A percentile compares a stretch with the other conserved stretches of the same genome.
Evolutionary conservation across 768 basidiomycete genomes (phyloP).

Genomic region (Rhizopogon roseolus): DNA sequence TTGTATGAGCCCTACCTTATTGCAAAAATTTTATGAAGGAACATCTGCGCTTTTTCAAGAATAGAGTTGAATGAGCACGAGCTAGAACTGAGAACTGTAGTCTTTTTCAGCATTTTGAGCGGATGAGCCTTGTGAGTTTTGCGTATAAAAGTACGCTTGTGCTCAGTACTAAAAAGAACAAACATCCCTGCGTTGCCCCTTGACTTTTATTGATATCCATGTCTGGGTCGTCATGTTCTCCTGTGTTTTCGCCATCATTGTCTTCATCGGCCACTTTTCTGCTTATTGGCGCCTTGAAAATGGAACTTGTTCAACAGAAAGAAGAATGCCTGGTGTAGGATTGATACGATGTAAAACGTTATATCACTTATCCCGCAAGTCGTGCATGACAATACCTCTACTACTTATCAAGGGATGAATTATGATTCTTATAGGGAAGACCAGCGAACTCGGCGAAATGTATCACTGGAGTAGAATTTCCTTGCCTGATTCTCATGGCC

Average conservation of each 20-base stretch:
- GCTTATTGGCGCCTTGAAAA: too few relatives aligned
- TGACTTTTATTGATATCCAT: constrained; percentile 30
- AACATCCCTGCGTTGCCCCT: constrained; percentile 41
- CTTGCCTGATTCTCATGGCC: too few relatives aligned
- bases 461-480: too few relatives aligned
- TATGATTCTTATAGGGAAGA: too few relatives aligned
- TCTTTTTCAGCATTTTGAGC: constrained; percentile 11
- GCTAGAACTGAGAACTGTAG: constrained; percentile 41
- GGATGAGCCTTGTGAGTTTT: constrained; percentile 7
- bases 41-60: constrained; percentile 53
- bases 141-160: constrained; percentile 57
- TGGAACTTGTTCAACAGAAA: too few relatives aligned
- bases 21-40: constrained; percentile 63
- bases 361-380: too few relatives aligned
- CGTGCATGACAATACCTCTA: too few relatives aligned
- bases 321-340: too few relatives aligned
- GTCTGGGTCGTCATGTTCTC: constrained; percentile 15
- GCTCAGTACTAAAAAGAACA: constrained; percentile 79
- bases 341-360: too few relatives aligned
- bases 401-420: too few relatives aligned
- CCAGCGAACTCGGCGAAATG: too few relatives aligned
- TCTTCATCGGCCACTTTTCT: constrained; percentile 24
- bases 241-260: constrained; percentile 30
- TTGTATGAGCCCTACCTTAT: too few relatives aligned
- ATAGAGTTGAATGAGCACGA: constrained; percentile 63